These are phyloP conservation scores for Saprolegnia diclina DNA, from an alignment of 352 stramenopile genomes.

Conservation along the genomic window DNA sequence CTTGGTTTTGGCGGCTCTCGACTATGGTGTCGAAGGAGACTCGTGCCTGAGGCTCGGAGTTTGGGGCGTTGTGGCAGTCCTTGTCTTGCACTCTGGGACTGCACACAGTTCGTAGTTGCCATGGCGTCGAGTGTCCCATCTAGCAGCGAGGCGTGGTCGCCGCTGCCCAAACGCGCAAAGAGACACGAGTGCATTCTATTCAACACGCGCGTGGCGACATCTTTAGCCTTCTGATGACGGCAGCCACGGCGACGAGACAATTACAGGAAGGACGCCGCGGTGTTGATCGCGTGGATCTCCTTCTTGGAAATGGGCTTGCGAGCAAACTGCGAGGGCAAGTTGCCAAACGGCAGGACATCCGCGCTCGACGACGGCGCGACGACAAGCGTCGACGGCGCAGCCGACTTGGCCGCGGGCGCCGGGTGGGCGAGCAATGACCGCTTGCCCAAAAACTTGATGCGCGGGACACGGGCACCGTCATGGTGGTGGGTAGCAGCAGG, in stretches of 20 bases:
- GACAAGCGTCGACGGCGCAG: constrained; percentile 29
- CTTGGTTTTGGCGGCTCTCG: no score
- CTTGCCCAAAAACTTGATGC: constrained; percentile 71
- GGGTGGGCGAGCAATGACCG: constrained; percentile 44
- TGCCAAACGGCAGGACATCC: constrained; percentile 57
- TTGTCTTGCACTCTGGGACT: no score
- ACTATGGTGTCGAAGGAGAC: no score
- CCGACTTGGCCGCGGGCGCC: constrained; percentile 25
- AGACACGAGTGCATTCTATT: constrained; percentile 5
- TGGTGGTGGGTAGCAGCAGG: constrained; percentile 31
- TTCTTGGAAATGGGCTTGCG: constrained; percentile 54
- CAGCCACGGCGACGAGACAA: neutral
- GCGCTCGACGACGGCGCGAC: constrained; percentile 51
- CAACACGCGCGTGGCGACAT: neutral
- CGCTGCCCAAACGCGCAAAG: neutral
- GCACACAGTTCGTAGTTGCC: no score
- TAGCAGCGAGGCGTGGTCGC: no score
- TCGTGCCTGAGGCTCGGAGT: no score
- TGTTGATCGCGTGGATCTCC: constrained; percentile 79
- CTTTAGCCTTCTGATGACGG: neutral
- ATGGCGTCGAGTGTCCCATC: no score
- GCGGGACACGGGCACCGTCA: constrained; percentile 36
- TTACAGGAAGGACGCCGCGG: constrained; percentile 66
- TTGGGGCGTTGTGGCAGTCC: no score
- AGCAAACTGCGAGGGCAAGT: constrained; percentile 35